Percentiles rank a stretch among this genome's conserved stretches.
phyloP scores from a whole-genome alignment of 768 basidiomycete genomes.

The Hydnomerulius pinastri region DNA sequence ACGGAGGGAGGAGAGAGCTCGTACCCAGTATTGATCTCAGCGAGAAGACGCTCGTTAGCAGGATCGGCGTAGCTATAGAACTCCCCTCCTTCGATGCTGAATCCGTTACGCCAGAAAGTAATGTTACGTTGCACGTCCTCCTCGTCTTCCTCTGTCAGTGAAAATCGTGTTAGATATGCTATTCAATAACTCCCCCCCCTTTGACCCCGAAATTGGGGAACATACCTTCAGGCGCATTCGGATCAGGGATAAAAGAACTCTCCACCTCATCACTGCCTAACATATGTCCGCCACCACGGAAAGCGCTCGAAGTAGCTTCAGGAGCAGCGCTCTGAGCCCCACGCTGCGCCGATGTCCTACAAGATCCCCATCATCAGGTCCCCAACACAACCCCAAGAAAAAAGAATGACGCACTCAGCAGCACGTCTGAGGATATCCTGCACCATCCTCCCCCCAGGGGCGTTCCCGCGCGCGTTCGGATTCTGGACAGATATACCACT shows the following conservation, averaged over 20 bases:
- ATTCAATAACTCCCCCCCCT: no score
- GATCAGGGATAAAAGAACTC: conserved; percentile 76
- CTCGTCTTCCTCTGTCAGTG: conserved; percentile 36
- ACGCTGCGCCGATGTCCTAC: conserved; percentile 23
- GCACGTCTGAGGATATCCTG: conserved; percentile 79
- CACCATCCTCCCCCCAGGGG: conserved; percentile 61
- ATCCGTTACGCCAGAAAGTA: conserved; percentile 94
- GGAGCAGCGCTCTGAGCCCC: conserved; percentile 12
- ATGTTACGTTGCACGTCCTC: conserved; percentile 70
- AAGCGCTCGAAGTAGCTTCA: conserved; percentile 35
- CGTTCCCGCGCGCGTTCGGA: conserved; percentile 53
- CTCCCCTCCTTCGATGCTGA: conserved; percentile 87
- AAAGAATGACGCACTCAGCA: conserved; percentile 58
- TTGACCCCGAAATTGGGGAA: background rate
- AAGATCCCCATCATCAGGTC: no score
- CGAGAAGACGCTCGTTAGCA: conserved; percentile 63
- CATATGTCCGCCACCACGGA: conserved; percentile 76
- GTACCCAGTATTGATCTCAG: conserved; percentile 80
- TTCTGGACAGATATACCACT: conserved; percentile 91
- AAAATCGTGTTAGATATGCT: no score
- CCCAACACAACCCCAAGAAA: background rate
- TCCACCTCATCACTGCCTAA: conserved; percentile 91
- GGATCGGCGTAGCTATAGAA: conserved; percentile 85
- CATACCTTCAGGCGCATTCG: conserved; percentile 41
- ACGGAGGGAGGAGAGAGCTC: conserved; percentile 8